Conservation (phyloP, 352 stramenopile genomes). For the Aphanomyces invadans region DNA sequence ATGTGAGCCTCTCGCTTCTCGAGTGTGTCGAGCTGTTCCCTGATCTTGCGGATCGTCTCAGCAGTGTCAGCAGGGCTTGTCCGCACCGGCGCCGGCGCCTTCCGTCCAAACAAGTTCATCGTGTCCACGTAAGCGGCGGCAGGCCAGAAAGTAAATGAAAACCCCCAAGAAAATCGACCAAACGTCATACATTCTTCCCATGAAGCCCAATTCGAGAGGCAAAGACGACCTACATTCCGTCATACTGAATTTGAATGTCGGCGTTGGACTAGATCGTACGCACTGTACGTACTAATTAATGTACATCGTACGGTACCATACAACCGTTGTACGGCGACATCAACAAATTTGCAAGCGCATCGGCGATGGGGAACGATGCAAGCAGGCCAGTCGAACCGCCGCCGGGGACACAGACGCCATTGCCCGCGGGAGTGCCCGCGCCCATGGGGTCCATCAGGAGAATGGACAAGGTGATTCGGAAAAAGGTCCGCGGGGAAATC, state of each 20-base stretch:
- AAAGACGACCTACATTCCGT: constrained; percentile 2
- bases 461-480: constrained; percentile 77
- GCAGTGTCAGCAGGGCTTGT: constrained; percentile 58
- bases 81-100: constrained; percentile 46
- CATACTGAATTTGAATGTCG: background rate
- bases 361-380: constrained; percentile 49
- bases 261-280: background rate
- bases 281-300: background rate
- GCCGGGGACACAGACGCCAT: constrained; percentile 1
- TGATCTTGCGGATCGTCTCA: constrained; percentile 86
- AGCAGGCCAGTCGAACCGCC: constrained; percentile 36
- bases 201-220: background rate
- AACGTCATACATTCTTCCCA: constrained; percentile 13
- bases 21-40: constrained; percentile 84
- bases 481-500: constrained; percentile 64
- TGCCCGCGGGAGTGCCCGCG: constrained; percentile 10
- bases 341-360: background rate
- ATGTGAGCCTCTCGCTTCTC: constrained; percentile 95
- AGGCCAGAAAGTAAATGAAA: constrained; percentile 5
- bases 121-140: background rate
- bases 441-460: constrained; percentile 48
- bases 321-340: constrained; percentile 9
- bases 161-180: background rate
- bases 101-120: constrained; percentile 86
- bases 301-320: constrained; percentile 15